phyloP scores from a whole-genome alignment of 371 early-diverging fungal genomes.

The Fennellomyces sp. region DNA sequence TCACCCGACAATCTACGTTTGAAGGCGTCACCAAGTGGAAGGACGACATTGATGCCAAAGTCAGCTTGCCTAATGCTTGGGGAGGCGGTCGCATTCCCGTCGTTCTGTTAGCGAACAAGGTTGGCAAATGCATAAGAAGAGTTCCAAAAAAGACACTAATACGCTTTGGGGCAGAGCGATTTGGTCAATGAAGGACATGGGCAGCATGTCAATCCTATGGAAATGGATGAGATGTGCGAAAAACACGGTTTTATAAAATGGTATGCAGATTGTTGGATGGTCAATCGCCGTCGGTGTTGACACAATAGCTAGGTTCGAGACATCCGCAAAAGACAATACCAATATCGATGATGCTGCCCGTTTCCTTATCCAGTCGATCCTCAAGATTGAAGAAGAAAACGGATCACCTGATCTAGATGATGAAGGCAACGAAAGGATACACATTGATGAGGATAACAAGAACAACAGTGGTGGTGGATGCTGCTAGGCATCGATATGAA shows the following conservation, averaged over 20 bases:
- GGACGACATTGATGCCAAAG: slow-evolving; percentile 65
- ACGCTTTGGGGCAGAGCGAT: slow-evolving; percentile 28
- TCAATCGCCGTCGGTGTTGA: neutral
- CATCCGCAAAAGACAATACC: slow-evolving; percentile 69
- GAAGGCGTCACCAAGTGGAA: slow-evolving; percentile 78
- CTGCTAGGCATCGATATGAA: slow-evolving; percentile 11
- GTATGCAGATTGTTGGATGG: slow-evolving; percentile 23
- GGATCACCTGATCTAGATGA: slow-evolving; percentile 23
- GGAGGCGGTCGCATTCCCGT: slow-evolving; percentile 68
- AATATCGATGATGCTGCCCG: slow-evolving; percentile 70
- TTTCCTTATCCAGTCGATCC: slow-evolving; percentile 44
- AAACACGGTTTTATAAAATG: slow-evolving; percentile 63
- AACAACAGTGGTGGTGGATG: slow-evolving; percentile 14
- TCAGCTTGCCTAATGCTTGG: slow-evolving; percentile 56
- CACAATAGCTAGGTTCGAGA: slow-evolving; percentile 53
- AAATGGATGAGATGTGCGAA: slow-evolving; percentile 58
- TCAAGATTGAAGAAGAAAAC: slow-evolving; percentile 44
- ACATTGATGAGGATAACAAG: slow-evolving; percentile 8
- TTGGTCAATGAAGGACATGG: slow-evolving; percentile 49
- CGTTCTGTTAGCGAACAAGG: slow-evolving; percentile 68
- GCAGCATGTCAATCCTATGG: slow-evolving; percentile 42
- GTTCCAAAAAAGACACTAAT: no score
- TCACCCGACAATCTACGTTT: slow-evolving; percentile 74
- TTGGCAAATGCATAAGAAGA: no score
- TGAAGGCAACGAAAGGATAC: slow-evolving; percentile 24